These are phyloP conservation scores for Chaetoceros tenuissimus DNA, from an alignment of 108 stramenopile genomes.

Conservation along the genomic window DNA sequence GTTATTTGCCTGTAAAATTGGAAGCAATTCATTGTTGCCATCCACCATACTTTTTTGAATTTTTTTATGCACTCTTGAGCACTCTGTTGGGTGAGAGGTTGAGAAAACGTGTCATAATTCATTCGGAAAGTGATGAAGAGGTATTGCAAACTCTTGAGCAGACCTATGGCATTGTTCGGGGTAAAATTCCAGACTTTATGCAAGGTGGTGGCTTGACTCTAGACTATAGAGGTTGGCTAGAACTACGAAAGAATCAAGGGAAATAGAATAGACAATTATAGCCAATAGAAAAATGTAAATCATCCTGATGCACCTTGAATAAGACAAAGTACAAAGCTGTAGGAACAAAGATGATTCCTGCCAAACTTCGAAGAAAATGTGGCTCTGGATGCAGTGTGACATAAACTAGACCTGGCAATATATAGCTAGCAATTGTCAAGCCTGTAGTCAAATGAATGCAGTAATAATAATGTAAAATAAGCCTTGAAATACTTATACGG, in stretches of 20 bases:
- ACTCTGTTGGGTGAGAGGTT: constrained; percentile 33
- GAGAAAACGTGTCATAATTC: constrained; percentile 36
- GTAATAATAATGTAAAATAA: no score
- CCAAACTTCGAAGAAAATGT: neutral
- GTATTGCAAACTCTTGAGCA: constrained; percentile 26
- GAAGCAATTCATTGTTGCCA: constrained; percentile 47
- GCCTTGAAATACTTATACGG: no score
- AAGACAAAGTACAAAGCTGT: neutral
- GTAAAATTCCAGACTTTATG: constrained; percentile 34
- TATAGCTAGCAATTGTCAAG: constrained; percentile 51
- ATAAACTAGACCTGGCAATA: constrained; percentile 42
- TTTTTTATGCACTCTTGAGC: constrained; percentile 42
- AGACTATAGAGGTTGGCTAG: constrained; percentile 21
- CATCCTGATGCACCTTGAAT: no score
- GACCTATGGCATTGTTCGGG: constrained; percentile 27
- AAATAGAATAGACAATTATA: no score
- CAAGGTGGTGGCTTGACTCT: constrained; percentile 35
- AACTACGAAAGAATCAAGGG: no score
- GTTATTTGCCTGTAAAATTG: constrained; percentile 41
- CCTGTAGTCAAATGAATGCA: no score
- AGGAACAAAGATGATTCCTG: neutral
- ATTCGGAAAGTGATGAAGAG: constrained; percentile 32
- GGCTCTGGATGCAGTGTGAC: neutral
- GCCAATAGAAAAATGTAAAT: no score
- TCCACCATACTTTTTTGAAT: constrained; percentile 38